Base-by-base conservation (phyloP, 164 flowering plant species). In the Magnolia sinica region DNA sequence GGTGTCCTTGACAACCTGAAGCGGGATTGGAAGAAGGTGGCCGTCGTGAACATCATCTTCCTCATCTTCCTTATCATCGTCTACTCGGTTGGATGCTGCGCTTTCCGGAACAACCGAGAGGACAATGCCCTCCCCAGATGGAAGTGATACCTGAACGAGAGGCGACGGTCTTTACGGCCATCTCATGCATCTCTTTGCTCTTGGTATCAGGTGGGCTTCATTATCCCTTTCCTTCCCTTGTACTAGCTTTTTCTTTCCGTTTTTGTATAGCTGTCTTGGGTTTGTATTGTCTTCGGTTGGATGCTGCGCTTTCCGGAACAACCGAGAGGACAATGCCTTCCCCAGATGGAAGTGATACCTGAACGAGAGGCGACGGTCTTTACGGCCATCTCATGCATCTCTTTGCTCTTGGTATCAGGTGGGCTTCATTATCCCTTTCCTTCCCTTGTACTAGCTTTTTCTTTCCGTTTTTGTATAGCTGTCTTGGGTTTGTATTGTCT, bases 261-360 rank as follows among this genome's bases (percentile, higher is more conserved):
- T 37, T 37, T 37, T 37, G 45, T 37, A 37, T 37, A 37, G 45
- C 45, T 4, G 45, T 37, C 45, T 3, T 37, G 45, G 45, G 45
- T 37, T 37, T n/a, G n/a, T n/a, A n/a, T n/a, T n/a, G n/a, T n/a
- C n/a, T n/a, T 83, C 88, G 10, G 22, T 87, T 8, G 91, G 91
- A 0, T 87, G 89, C 78, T 87, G 88, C 45, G 91, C 91, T 31
- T 86, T 84, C 84, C 77, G 91, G 69, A 88, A 88, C 86, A 88
- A 80, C 79, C 80, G 87, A 73, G 78, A 75, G 64, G 88, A 87
- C 79, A 86, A 82, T 68, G 51, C 65, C 59, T 77, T 76, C 69
- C 73, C 74, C 51, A 52, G 64, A 20, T 81, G 82, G 79, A 83
- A 79, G 74, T 75, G 81, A 1, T 27, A 78, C 50, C 76, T 81